Evolutionary conservation across 2,329 filamentous ascomycete genomes (phyloP), one percentile per base, ranked within the genome.

Genomic region (Drechslerella stenobrocha): DNA sequence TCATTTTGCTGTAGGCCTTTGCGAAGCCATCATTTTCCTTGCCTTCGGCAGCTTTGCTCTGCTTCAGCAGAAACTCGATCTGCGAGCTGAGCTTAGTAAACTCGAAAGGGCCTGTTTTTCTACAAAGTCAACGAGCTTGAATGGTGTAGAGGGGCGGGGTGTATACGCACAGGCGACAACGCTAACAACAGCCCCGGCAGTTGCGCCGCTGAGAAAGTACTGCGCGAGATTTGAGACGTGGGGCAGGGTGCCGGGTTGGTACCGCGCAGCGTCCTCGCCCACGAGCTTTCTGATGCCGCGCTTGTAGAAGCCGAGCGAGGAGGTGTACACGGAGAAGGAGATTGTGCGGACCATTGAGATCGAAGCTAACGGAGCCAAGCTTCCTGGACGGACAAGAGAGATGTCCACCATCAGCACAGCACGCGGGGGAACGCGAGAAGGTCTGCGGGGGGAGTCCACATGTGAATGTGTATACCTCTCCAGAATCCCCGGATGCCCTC

Each of bases 1-100:
- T 87, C 73, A 66, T 58, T 51, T 72, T 61, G 34, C 47, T 69
- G 22, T 69, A 63, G n/a, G 45, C 56, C 18, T 52, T 63, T 22
- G 40, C 52, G 52, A 69, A 69, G 28, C 50, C 53, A 8, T 60
- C 15, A 23, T 52, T 60, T 11, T 67, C 55, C 30, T 67, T 60
- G 23, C 63, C 63, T 2, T 67, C 55, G 13, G 51, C 23, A 30
- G 30, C 76, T 75, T 50, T 76, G 74, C 73, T 71, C 73, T 52
- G 70, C 69, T 60, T 70, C 69, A 55, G 71, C 64, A 67, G 70
- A 8, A 90, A 87, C 1, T 89, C 90, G 18, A 93, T 87, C 76
- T 95, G 89, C 13, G 89, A 88, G 75, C 87, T 91, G 64, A 93
- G 81, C 76, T 95, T 95, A n/a, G 88, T 91, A 76, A 95, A 81